A percentile compares a stretch with the other conserved stretches of the same genome.
Conservation (phyloP, 2,329 filamentous ascomycete species). For the Alternaria hordeiaustralica region DNA sequence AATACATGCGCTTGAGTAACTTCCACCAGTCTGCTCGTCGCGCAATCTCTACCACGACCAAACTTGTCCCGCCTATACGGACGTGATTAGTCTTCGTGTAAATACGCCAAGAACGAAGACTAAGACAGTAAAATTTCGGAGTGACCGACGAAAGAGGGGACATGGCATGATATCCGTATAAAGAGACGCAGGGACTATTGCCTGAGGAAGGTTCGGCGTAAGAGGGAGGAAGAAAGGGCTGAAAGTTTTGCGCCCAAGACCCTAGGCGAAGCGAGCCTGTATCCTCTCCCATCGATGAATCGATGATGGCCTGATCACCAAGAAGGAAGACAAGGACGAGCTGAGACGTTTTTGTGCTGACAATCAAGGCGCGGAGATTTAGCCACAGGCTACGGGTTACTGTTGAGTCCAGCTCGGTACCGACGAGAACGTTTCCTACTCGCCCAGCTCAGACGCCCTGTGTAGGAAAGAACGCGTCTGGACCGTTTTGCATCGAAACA, state of each 20-base stretch:
- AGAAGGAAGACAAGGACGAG: background rate
- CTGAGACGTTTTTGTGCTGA: background rate
- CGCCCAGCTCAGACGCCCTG: background rate
- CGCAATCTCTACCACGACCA: background rate
- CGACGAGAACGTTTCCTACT: background rate
- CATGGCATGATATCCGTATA: background rate
- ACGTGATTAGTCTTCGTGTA: background rate
- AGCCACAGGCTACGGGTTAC: background rate
- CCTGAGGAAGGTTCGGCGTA: background rate
- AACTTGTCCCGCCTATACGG: background rate
- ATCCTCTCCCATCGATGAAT: background rate
- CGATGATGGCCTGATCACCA: background rate
- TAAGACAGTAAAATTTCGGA: background rate
- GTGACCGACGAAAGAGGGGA: conserved; percentile 1
- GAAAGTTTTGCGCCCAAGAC: background rate
- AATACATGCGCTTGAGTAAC: background rate
- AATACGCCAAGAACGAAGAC: background rate
- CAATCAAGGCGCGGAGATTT: conserved; percentile 1
- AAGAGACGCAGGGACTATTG: background rate
- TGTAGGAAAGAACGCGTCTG: background rate
- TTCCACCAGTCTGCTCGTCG: background rate
- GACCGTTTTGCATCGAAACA: background rate
- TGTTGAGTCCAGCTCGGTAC: background rate
- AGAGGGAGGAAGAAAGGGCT: background rate
- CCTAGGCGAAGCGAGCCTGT: background rate